Evolutionary conservation across 2,329 filamentous ascomycete species (phyloP).

Genomic region (Penicillium sp.): DNA sequence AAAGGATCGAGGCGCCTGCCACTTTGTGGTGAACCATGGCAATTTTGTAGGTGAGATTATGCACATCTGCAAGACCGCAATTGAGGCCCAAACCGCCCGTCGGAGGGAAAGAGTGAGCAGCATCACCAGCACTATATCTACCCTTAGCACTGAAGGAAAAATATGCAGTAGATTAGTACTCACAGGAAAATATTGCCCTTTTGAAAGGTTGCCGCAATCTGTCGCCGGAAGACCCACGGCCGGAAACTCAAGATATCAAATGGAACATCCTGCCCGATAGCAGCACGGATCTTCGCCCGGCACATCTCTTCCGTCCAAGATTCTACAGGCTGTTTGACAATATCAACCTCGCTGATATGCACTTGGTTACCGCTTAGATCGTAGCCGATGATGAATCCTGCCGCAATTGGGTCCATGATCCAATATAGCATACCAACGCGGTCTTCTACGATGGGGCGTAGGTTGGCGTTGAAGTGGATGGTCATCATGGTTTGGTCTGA

Average conservation of each 20-base stretch:
- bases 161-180: slow-evolving; percentile 6
- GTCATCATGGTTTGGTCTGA: slow-evolving; percentile 52
- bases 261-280: slow-evolving; percentile 30
- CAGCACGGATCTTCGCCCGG: slow-evolving; percentile 35
- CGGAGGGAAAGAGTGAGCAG: slow-evolving; percentile 57
- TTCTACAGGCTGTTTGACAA: slow-evolving; percentile 38
- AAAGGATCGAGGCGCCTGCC: slow-evolving; percentile 30
- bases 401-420: slow-evolving; percentile 48
- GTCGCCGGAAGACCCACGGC: slow-evolving; percentile 47
- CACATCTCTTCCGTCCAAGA: slow-evolving; percentile 41
- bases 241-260: slow-evolving; percentile 45
- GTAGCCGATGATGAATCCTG: slow-evolving; percentile 50
- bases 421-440: slow-evolving; percentile 51
- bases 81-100: slow-evolving; percentile 60
- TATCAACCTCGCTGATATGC: slow-evolving; percentile 49
- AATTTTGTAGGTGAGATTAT: slow-evolving; percentile 52
- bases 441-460: slow-evolving; percentile 39
- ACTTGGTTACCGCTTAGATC: slow-evolving; percentile 47
- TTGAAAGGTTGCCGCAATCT: slow-evolving; percentile 43
- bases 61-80: slow-evolving; percentile 53
- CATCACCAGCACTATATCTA: slow-evolving; percentile 47
- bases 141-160: background rate
- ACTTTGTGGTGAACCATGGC: slow-evolving; percentile 40
- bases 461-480: slow-evolving; percentile 49
- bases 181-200: slow-evolving; percentile 44